phyloP scores from a whole-genome alignment of 768 basidiomycete genomes.

The Suillus americanus region DNA sequence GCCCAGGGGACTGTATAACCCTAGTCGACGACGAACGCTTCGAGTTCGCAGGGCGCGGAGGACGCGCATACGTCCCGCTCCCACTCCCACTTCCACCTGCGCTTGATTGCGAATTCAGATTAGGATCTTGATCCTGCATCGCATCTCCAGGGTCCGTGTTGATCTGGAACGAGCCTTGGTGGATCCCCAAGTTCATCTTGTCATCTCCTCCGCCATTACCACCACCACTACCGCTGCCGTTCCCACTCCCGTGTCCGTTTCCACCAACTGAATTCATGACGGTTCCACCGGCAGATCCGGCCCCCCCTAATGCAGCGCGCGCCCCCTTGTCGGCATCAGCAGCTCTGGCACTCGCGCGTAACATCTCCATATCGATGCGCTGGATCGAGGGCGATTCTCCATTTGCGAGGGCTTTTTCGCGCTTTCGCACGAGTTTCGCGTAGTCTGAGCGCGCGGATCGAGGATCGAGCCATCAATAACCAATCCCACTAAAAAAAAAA shows the following conservation, averaged over 20 bases:
- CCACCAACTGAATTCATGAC: conserved; percentile 19
- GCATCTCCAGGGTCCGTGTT: background rate
- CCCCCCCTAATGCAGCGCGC: conserved; percentile 28
- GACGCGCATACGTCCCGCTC: background rate
- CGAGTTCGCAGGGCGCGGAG: background rate
- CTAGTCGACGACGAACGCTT: background rate
- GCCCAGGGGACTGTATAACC: background rate
- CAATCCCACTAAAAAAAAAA: too few relatives aligned
- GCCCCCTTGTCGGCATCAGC: conserved; percentile 40
- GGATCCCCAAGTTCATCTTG: conserved; percentile 34
- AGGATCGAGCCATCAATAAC: background rate
- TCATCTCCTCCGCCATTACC: conserved; percentile 17
- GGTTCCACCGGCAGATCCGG: conserved; percentile 3
- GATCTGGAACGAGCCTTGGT: conserved; percentile 65
- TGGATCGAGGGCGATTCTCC: conserved; percentile 44
- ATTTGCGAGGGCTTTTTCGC: conserved; percentile 59
- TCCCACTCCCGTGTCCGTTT: conserved; percentile 7
- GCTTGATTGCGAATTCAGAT: background rate
- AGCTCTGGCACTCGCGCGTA: conserved; percentile 71
- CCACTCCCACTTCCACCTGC: background rate
- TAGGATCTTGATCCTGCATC: conserved; percentile 2
- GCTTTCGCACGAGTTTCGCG: conserved; percentile 79
- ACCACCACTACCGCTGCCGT: conserved; percentile 7
- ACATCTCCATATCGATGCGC: conserved; percentile 71
- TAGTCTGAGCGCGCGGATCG: conserved; percentile 52